Percentiles rank a stretch among this genome's conserved stretches.
Conservation (phyloP, 495 filamentous ascomycete genomes). For the Tuber brumale region DNA sequence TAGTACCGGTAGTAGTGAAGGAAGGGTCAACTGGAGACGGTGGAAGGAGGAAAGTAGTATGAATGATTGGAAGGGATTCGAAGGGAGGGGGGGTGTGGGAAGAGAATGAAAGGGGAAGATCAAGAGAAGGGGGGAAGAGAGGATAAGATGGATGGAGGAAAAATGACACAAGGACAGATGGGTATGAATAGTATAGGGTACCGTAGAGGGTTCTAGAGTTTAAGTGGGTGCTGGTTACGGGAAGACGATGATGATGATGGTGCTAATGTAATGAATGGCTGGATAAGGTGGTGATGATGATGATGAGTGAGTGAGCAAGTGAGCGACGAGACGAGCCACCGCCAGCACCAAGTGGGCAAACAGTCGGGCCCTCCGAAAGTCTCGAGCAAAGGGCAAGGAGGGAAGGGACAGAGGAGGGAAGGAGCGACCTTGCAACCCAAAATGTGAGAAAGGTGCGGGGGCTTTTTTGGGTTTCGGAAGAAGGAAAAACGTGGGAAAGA, state of each 20-base stretch:
- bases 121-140: constrained; percentile 16
- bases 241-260: constrained; percentile 21
- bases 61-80: constrained; percentile 9
- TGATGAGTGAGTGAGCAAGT: not conserved
- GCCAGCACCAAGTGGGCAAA: not conserved
- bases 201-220: not conserved
- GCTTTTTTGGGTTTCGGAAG: constrained; percentile 37
- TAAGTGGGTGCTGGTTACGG: not conserved
- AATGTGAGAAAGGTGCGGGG: constrained; percentile 37
- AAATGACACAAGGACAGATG: not conserved
- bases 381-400: not conserved
- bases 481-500: constrained; percentile 38
- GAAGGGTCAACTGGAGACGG: constrained; percentile 9
- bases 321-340: not conserved
- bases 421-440: constrained; percentile 38
- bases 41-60: constrained; percentile 1
- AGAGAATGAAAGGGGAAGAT: constrained; percentile 12
- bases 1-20: not conserved
- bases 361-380: not conserved
- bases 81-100: constrained; percentile 18
- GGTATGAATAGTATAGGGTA: not conserved
- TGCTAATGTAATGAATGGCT: not conserved
- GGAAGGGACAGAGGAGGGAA: constrained; percentile 26
- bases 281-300: not conserved
- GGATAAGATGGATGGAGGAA: not conserved